phyloP scores from a whole-genome alignment of 2,329 filamentous ascomycete species.

The Trichoderma endophyticum region DNA sequence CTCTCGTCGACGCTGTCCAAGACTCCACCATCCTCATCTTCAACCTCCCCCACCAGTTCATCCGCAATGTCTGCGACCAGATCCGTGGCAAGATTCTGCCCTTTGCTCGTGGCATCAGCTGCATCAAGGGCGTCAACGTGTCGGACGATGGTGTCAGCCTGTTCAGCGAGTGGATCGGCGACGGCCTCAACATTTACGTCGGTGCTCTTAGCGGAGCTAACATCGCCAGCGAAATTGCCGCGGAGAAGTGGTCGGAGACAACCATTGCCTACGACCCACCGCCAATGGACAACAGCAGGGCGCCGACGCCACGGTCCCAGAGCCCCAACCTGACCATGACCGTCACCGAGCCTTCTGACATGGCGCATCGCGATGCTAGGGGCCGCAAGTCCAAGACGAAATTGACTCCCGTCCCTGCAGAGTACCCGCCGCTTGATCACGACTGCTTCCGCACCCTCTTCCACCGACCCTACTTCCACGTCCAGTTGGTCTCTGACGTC shows the following conservation, averaged over 20 bases:
- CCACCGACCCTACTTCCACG: slow-evolving; percentile 96
- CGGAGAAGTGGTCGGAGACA: slow-evolving; percentile 95
- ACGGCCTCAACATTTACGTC: slow-evolving; percentile 90
- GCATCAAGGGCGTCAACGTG: slow-evolving; percentile 97
- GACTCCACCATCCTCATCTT: slow-evolving; percentile 89
- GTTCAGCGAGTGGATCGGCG: slow-evolving; percentile 93
- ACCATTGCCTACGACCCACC: slow-evolving; percentile 96
- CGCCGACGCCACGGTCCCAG: slow-evolving; percentile 52
- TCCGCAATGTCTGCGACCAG: slow-evolving; percentile 78
- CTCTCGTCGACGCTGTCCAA: slow-evolving; percentile 73
- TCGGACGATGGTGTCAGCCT: slow-evolving; percentile 80
- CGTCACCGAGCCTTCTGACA: slow-evolving; percentile 51
- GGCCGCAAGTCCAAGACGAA: slow-evolving; percentile 65
- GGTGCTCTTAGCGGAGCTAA: slow-evolving; percentile 94
- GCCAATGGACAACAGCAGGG: slow-evolving; percentile 72
- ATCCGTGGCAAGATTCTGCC: slow-evolving; percentile 86
- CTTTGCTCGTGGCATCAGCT: slow-evolving; percentile 89
- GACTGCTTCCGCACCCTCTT: slow-evolving; percentile 80
- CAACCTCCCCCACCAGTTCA: slow-evolving; percentile 96
- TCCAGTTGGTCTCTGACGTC: slow-evolving; percentile 90
- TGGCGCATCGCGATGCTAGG: slow-evolving; percentile 66
- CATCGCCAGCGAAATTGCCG: slow-evolving; percentile 90
- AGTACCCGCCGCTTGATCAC: slow-evolving; percentile 86
- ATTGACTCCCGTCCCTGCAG: slow-evolving; percentile 71
- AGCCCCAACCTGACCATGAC: slow-evolving; percentile 50